Evolutionary conservation across 345 rosid species (phyloP), one percentile per base, ranked within the genome.

Genomic region (Syzygium grande): DNA sequence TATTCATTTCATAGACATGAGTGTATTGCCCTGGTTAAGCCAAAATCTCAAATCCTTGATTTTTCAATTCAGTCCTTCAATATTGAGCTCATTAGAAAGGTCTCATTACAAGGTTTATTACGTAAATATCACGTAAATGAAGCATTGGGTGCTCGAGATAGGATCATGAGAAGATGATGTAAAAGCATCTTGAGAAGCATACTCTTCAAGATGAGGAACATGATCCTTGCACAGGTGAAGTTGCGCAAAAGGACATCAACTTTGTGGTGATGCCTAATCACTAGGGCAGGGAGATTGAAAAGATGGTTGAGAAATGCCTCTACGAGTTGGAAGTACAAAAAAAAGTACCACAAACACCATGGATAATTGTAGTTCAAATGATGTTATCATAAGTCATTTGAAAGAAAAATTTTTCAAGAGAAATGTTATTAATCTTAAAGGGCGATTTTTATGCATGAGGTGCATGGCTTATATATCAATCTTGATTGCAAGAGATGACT

Each of bases 311-410:
- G 9, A 61, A 61, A 12, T 61, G 68, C 68, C 13, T 61, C 0
- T 13, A n/a, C 4, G 1, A 6, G 4, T 61, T 13, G 34, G 34
- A 7, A 61, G 68, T n/a, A 61, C 17, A 15, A 13, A 61, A 61
- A 27, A 23, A 58, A 23, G n/a, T 58, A 54, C 7, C 1, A 10
- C n/a, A 61, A 61, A n/a, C 34, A 61, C 3, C 9, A 1, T 0
- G 19, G 29, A n/a, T 61, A 61, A 61, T n/a, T 0, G 9, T n/a
- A 61, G 9, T n/a, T 6, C 2, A 2, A 61, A n/a, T 61, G 29
- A 61, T n/a, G 29, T 61, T 6, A n/a, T 9, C 4, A 12, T n/a
- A n/a, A 8, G 2, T 61, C 1, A n/a, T 61, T 27, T 12, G 17
- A 61, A 61, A 61, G 41, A n/a, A 63, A 63, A 63, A 14, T 29